Evolutionary conservation across 495 filamentous ascomycete genomes (phyloP).

Genomic region (Copromyces sp.): DNA sequence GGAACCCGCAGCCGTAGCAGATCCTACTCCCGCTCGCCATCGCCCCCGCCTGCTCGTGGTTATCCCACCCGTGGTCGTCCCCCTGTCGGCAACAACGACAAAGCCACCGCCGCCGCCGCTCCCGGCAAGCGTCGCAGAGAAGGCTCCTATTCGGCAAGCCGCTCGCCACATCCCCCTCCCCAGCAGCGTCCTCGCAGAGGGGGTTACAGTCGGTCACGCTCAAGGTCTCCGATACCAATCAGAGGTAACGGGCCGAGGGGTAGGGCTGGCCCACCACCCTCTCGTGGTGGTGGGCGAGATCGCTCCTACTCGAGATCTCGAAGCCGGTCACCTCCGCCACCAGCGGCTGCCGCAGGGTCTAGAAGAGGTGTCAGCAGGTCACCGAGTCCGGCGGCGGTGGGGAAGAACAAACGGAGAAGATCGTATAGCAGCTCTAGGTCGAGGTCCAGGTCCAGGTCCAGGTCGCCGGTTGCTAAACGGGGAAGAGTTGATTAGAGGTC

Average conservation of each 20-base stretch:
- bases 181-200: slow-evolving; percentile 6
- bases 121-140: slow-evolving; percentile 9
- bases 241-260: not conserved
- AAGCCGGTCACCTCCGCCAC: slow-evolving; percentile 9
- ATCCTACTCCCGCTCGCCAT: slow-evolving; percentile 11
- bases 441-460: slow-evolving; percentile 5
- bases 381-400: slow-evolving; percentile 8
- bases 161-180: slow-evolving; percentile 2
- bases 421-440: slow-evolving; percentile 17
- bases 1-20: slow-evolving; percentile 9
- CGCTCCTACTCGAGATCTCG: slow-evolving; percentile 4
- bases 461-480: slow-evolving; percentile 3
- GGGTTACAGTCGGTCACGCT: slow-evolving; percentile 6
- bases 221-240: not conserved
- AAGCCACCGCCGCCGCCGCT: not conserved
- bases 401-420: slow-evolving; percentile 18
- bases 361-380: slow-evolving; percentile 11
- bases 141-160: slow-evolving; percentile 11
- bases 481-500: slow-evolving; percentile 2
- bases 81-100: not conserved
- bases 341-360: not conserved
- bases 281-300: not conserved
- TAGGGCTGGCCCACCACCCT: not conserved
- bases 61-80: not conserved
- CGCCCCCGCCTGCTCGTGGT: not conserved